Conservation (phyloP, 768 basidiomycete species). For the Pleurotus tuoliensis region DNA sequence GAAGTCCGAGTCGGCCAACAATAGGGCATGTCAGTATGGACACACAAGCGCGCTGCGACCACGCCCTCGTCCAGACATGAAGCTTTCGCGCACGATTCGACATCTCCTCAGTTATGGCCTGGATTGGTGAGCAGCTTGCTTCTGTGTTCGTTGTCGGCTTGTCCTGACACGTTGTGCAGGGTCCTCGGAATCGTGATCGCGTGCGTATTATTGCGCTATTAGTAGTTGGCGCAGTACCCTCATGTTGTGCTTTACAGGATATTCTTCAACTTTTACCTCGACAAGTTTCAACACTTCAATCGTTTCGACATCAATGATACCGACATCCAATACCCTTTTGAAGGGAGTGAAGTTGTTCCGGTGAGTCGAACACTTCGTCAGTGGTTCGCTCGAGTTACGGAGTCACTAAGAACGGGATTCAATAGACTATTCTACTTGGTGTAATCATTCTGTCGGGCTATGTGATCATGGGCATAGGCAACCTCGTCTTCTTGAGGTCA, state of each 20-base stretch:
- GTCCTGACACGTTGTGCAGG: background rate
- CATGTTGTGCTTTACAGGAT: slow-evolving; percentile 1
- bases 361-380: slow-evolving; percentile 3
- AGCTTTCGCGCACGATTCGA: slow-evolving; percentile 10
- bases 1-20: background rate
- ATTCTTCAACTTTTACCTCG: slow-evolving; percentile 19
- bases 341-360: slow-evolving; percentile 13
- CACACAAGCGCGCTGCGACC: background rate
- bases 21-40: background rate
- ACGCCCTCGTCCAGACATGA: background rate
- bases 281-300: slow-evolving; percentile 18
- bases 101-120: slow-evolving; percentile 14
- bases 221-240: background rate
- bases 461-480: slow-evolving; percentile 15
- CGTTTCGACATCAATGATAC: slow-evolving; percentile 19
- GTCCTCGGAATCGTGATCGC: background rate
- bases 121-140: slow-evolving; percentile 12
- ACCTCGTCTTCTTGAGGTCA: slow-evolving; percentile 15
- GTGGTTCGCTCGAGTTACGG: too few species aligned
- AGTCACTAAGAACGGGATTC: background rate
- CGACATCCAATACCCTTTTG: slow-evolving; percentile 15
- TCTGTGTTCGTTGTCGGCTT: background rate
- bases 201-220: background rate
- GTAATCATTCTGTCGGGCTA: slow-evolving; percentile 14
- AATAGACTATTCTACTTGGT: background rate